phyloP scores from a whole-genome alignment of 129 eudicot species.

The Arctium minus region DNA sequence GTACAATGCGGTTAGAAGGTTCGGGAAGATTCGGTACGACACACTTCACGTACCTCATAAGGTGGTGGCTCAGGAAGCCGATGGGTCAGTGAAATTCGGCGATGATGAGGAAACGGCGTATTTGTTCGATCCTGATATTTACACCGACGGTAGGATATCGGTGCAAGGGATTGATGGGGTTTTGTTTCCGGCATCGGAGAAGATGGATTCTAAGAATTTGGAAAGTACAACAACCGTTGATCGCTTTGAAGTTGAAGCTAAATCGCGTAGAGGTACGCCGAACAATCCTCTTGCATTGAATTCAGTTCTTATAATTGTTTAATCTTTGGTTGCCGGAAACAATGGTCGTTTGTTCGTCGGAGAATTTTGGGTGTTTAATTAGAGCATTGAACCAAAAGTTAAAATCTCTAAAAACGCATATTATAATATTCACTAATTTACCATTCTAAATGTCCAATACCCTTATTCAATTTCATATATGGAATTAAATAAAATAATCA shows the following conservation, averaged over 20 bases:
- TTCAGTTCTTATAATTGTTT: neutral
- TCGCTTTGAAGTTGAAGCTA: conserved; percentile 24
- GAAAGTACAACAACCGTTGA: conserved; percentile 7
- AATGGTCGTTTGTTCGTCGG: neutral
- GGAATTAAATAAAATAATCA: too few relatives aligned
- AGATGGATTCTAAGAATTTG: conserved; percentile 13
- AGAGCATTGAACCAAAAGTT: too few relatives aligned
- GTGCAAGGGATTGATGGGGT: conserved; percentile 96
- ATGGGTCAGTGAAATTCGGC: conserved; percentile 91
- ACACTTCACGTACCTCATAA: conserved; percentile 77
- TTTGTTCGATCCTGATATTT: conserved; percentile 91
- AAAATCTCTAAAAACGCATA: too few relatives aligned
- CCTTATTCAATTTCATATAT: too few relatives aligned
- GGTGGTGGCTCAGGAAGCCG: conserved; percentile 78
- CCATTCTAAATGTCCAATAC: too few relatives aligned
- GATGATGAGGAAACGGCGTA: conserved; percentile 68
- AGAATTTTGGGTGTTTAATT: neutral
- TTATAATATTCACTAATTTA: too few relatives aligned
- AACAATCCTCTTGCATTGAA: neutral
- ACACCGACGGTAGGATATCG: conserved; percentile 86
- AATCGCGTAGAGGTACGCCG: conserved; percentile 72
- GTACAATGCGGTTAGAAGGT: conserved; percentile 83
- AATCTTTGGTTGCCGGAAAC: neutral
- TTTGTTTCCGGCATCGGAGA: conserved; percentile 63
- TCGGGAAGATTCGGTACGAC: conserved; percentile 73